These are phyloP conservation scores for Rostrohypoxylon terebratum DNA, from an alignment of 495 filamentous ascomycete genomes.

Conservation along the genomic window DNA sequence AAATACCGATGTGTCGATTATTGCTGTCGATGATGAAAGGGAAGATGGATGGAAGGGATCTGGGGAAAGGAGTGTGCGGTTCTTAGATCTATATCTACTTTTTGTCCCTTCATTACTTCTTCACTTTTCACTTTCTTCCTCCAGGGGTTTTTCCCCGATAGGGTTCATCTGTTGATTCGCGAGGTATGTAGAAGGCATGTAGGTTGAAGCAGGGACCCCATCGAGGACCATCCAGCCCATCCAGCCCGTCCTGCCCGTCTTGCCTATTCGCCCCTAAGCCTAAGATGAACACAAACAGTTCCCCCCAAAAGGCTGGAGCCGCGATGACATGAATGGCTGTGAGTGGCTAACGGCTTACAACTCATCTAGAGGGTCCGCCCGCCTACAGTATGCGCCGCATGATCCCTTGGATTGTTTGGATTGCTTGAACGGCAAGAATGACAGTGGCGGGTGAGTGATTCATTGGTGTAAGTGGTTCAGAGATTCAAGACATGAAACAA, in stretches of 20 bases:
- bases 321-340: slow-evolving; percentile 45
- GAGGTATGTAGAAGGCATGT: slow-evolving; percentile 24
- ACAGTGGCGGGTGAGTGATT: slow-evolving; percentile 37
- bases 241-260: slow-evolving; percentile 27
- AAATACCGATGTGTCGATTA: background rate
- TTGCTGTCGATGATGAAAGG: slow-evolving; percentile 42
- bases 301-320: slow-evolving; percentile 36
- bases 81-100: slow-evolving; percentile 48
- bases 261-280: slow-evolving; percentile 33
- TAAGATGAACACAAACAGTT: slow-evolving; percentile 40
- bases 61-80: slow-evolving; percentile 39
- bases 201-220: slow-evolving; percentile 27
- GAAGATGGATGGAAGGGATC: slow-evolving; percentile 43
- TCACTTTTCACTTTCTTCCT: slow-evolving; percentile 20
- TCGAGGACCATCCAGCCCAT: slow-evolving; percentile 4
- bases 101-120: slow-evolving; percentile 12
- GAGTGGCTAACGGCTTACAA: slow-evolving; percentile 45
- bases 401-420: slow-evolving; percentile 40
- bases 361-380: slow-evolving; percentile 40
- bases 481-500: slow-evolving; percentile 45
- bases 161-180: slow-evolving; percentile 40
- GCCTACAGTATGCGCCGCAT: slow-evolving; percentile 47
- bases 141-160: slow-evolving; percentile 40
- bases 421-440: slow-evolving; percentile 19
- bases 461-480: slow-evolving; percentile 46